Base-by-base conservation (phyloP, 2,329 filamentous ascomycete species). In the Fusarium denticulatum region DNA sequence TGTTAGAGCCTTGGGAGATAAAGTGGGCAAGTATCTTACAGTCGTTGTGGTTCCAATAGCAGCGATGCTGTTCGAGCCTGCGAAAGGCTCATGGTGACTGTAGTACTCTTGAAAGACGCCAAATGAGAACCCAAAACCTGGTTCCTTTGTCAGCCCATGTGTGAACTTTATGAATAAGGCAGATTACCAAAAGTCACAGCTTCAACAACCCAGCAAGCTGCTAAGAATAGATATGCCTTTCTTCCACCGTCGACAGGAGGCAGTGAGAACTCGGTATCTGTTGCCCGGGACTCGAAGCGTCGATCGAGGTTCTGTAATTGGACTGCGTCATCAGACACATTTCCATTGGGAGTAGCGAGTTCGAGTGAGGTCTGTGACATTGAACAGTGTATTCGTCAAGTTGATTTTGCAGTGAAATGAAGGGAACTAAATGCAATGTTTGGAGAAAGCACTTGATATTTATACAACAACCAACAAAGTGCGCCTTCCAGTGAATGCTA, bases 91-190 rank as follows among this genome's bases (percentile, higher is more conserved):
- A 57, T 90, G 85, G 4, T 83, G 85, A 34, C 83, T 86, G 79
- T 93, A 93, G 80, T 91, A 90, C 49, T 89, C 85, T 76, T 92
- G 90, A 75, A 93, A 92, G 32, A 93, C 86, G 42, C 91, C 91
- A 75, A 90, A 93, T 1, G 89, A 86, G 64, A 90, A 89, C 1
- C 89, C 87, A 60, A 92, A 91, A 3, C 90, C 90, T 91, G 9
- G 9, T 40, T 5, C 3, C 1, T 9, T 24, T 47, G 10, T 58
- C 13, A 49, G 32, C 2, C 8, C 14, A 8, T 34, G 32, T 34
- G 14, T 34, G 32, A 34, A 34, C 32, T 15, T 34, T 34, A 34
- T 20, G 6, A 4, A 20, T n/a, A 13, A 4, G 5, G 2, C 5
- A 13, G 6, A 15, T 32, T 34, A 64, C 73, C 73, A 36, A 72